Conservation (phyloP, 106 monocot species). For the Amphibolis antarctica region DNA sequence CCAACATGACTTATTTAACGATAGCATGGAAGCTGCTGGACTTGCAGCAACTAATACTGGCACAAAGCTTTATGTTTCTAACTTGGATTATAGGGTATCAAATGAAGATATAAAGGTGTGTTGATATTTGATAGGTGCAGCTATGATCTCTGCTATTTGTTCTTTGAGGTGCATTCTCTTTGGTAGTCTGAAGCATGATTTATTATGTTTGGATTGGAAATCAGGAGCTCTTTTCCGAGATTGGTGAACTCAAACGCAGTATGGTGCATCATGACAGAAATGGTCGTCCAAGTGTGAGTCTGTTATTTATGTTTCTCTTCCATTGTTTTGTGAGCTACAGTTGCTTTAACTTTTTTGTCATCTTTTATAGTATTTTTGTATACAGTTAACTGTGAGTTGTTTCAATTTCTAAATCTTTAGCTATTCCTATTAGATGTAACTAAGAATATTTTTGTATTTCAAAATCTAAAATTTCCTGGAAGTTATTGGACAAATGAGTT, state of each 20-base stretch:
- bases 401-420: too few relatives aligned
- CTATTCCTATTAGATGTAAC: too few relatives aligned
- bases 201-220: slow-evolving; percentile 13
- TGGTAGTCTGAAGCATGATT: slow-evolving; percentile 11
- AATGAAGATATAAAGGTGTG: slow-evolving; percentile 95
- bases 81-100: slow-evolving; percentile 90
- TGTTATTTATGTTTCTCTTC: neutral
- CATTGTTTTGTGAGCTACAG: neutral
- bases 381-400: too few relatives aligned
- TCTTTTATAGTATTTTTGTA: too few relatives aligned
- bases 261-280: slow-evolving; percentile 80
- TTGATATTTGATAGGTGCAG: slow-evolving; percentile 14
- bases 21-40: slow-evolving; percentile 63
- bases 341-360: too few relatives aligned
- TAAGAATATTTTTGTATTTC: too few relatives aligned
- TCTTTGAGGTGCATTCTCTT: slow-evolving; percentile 18
- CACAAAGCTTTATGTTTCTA: slow-evolving; percentile 87
- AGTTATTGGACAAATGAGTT: too few relatives aligned
- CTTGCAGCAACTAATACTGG: slow-evolving; percentile 47
- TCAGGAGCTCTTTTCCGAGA: slow-evolving; percentile 93
- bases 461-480: too few relatives aligned
- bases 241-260: slow-evolving; percentile 67
- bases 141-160: slow-evolving; percentile 6
- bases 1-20: slow-evolving; percentile 68
- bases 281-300: slow-evolving; percentile 71